Evolutionary conservation across 2,329 filamentous ascomycete genomes (phyloP), one percentile per base, ranked within the genome.

Genomic region (Arthrobotrys sphaeroides): DNA sequence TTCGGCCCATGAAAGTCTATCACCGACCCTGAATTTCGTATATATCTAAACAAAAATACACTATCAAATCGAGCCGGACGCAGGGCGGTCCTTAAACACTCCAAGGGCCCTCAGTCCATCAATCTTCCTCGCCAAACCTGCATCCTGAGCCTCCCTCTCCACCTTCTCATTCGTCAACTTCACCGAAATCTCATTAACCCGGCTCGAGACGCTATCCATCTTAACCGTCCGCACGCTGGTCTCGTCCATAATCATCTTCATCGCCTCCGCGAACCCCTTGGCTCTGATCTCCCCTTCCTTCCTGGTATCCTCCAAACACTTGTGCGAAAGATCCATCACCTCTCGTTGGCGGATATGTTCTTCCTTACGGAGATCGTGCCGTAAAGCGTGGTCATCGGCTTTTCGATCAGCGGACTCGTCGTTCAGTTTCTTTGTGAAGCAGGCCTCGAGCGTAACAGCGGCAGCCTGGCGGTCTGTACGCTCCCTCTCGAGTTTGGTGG

Each of bases 161-260:
- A 55, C 31, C 51, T 38, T 55, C 51, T 55, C 51, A 9, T 55
- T 55, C 51, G 51, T 55, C 31, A 55, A 55, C 5, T 55, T 55
- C 6, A 55, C 31, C 16, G 51, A 55, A 55, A 55, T 55, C 31
- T 55, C 51, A 55, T 55, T 55, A 36, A 55, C 51, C 28, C 51
- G 51, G n/a, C 31, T 24, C 16, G 51, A 55, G n/a, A 55, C 51
- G 28, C 51, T 55, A 16, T 55, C 51, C 51, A 55, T 5, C 31
- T 55, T 55, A 18, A 55, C 51, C 16, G 51, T 55, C 6, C 51
- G n/a, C 7, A 55, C 16, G 9, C 51, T 55, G 6, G 31, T 55
- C 51, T 55, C 51, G 26, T 55, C 51, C 51, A 55, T 55, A 36
- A 55, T 55, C 51, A 55, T 55, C 18, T 55, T 55, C 51, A 55